phyloP scores from a whole-genome alignment of 2,329 filamentous ascomycete species.

The Aspergillus japonicus region DNA sequence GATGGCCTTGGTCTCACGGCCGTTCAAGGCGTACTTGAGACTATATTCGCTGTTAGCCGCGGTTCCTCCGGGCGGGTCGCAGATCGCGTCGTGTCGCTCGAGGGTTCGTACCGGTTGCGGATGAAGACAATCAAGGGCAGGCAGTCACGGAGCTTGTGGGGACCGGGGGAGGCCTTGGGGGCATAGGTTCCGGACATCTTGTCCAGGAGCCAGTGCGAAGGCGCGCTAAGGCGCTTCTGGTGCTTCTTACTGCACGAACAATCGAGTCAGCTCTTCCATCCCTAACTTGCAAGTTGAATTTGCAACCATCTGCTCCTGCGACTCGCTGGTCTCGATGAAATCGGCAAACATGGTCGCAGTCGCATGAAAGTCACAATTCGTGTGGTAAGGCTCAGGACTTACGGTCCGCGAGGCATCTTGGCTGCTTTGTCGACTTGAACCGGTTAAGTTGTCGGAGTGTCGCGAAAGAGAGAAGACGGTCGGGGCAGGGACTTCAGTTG shows the following conservation, averaged over 20 bases:
- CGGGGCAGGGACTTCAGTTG: slow-evolving; percentile 19
- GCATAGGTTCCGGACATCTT: slow-evolving; percentile 91
- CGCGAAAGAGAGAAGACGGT: slow-evolving; percentile 25
- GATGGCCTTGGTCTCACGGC: slow-evolving; percentile 95
- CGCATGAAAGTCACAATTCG: neutral
- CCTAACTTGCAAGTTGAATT: neutral
- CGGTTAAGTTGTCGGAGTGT: slow-evolving; percentile 40
- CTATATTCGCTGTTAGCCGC: slow-evolving; percentile 54
- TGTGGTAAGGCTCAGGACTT: slow-evolving; percentile 38
- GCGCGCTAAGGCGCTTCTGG: slow-evolving; percentile 99
- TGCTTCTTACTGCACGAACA: slow-evolving; percentile 80
- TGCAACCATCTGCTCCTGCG: neutral
- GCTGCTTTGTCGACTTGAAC: slow-evolving; percentile 42
- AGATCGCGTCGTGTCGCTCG: neutral
- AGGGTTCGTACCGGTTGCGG: slow-evolving; percentile 61
- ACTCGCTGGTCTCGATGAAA: neutral
- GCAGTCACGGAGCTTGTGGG: slow-evolving; percentile 99
- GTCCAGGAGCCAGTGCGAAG: slow-evolving; percentile 99
- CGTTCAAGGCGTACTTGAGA: slow-evolving; percentile 99
- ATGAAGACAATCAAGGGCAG: slow-evolving; percentile 99
- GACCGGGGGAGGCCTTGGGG: slow-evolving; percentile 72
- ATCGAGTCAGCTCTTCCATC: slow-evolving; percentile 26
- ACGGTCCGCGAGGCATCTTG: slow-evolving; percentile 60
- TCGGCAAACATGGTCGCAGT: neutral
- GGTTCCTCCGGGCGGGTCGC: neutral